phyloP scores from a whole-genome alignment of 768 basidiomycete genomes.

The Suillus americanus region DNA sequence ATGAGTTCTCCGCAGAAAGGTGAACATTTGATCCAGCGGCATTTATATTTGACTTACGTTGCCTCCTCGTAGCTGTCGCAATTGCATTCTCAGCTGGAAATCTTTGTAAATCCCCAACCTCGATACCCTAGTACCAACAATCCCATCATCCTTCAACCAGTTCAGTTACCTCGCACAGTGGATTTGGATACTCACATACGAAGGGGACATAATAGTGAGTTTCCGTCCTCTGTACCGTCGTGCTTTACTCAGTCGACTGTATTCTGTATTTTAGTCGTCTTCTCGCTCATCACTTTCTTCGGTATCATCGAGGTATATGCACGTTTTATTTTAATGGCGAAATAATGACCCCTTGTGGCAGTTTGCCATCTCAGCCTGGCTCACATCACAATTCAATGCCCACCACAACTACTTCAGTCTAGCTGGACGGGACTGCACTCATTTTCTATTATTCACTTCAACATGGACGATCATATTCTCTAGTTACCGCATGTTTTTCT shows the following conservation, averaged over 20 bases:
- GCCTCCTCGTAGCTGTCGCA: conserved; percentile 28
- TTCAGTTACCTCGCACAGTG: conserved; percentile 43
- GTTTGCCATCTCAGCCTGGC: conserved; percentile 74
- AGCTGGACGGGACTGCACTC: conserved; percentile 58
- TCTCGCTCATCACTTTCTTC: conserved; percentile 50
- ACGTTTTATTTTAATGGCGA: not conserved
- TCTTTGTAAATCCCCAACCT: conserved; percentile 31
- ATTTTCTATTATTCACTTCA: conserved; percentile 67
- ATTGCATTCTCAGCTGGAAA: conserved; percentile 36
- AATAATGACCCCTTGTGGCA: conserved; percentile 22
- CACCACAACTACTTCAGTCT: conserved; percentile 50
- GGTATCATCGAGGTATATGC: conserved; percentile 60
- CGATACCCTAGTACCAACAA: conserved; percentile 38
- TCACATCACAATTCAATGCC: conserved; percentile 59
- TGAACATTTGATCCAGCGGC: not conserved
- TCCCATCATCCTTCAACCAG: conserved; percentile 48
- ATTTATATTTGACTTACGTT: conserved; percentile 12
- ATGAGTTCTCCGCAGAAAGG: conserved; percentile 2
- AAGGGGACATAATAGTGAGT: conserved; percentile 56
- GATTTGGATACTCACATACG: conserved; percentile 40
- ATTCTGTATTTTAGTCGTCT: conserved; percentile 46
- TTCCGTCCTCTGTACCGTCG: not conserved
- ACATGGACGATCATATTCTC: conserved; percentile 67
- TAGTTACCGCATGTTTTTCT: conserved; percentile 51
- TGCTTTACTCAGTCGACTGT: not conserved